Percentiles rank a stretch among this genome's conserved stretches.
phyloP scores from a whole-genome alignment of 2,329 filamentous ascomycete species.

The Volutella citrinella region DNA sequence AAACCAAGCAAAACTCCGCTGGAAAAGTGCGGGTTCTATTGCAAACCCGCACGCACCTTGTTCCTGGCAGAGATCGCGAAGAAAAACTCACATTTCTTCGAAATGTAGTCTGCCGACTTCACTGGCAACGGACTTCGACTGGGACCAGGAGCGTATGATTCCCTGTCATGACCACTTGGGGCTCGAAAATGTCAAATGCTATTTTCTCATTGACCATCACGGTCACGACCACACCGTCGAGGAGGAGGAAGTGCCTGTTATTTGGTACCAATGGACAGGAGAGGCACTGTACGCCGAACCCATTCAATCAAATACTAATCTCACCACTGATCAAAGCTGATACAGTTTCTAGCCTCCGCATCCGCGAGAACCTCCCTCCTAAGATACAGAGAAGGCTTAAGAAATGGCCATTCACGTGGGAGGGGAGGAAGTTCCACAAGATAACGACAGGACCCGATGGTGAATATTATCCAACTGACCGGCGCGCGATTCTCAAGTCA shows the following conservation, averaged over 20 bases:
- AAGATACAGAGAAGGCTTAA: too few relatives aligned
- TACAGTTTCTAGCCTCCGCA: too few relatives aligned
- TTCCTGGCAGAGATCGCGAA: conserved; percentile 8
- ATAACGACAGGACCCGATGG: too few relatives aligned
- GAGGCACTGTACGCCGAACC: conserved; percentile 13
- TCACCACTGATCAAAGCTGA: too few relatives aligned
- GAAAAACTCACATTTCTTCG: conserved; percentile 9
- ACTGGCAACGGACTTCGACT: conserved; percentile 14
- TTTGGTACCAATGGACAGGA: conserved; percentile 17
- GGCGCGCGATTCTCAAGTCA: too few relatives aligned
- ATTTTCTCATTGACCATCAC: conserved; percentile 15
- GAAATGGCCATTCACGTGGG: too few relatives aligned
- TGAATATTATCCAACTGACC: too few relatives aligned
- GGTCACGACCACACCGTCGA: conserved; percentile 8
- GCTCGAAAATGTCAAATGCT: conserved; percentile 9
- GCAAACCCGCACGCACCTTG: conserved; percentile 10
- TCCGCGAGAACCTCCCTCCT: too few relatives aligned
- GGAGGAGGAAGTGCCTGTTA: conserved; percentile 8
- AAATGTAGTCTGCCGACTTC: conserved; percentile 10
- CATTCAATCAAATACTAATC: too few relatives aligned
- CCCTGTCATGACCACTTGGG: conserved; percentile 8
- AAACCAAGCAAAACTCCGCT: too few relatives aligned
- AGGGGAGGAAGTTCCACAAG: too few relatives aligned
- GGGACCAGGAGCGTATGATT: conserved; percentile 6
- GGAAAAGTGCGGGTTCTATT: conserved; percentile 13